These are phyloP conservation scores for Ophiostoma ulmi DNA, from an alignment of 2,329 filamentous ascomycete genomes.

Conservation along the genomic window DNA sequence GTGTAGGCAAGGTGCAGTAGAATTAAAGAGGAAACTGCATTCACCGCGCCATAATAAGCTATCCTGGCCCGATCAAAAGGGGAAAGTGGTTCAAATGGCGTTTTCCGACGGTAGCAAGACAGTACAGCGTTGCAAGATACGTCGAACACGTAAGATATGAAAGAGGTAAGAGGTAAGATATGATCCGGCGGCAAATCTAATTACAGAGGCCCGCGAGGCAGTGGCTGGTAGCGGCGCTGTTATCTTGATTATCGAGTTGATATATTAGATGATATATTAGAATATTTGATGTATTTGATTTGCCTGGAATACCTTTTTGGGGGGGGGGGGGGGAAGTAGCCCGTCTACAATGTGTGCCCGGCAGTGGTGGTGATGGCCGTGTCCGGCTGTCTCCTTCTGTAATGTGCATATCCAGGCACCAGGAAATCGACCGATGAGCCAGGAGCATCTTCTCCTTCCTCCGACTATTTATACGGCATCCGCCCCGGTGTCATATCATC, in stretches of 20 bases:
- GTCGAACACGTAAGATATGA: no score
- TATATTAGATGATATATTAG: background rate
- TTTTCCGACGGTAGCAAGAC: constrained; percentile 23
- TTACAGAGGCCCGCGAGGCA: background rate
- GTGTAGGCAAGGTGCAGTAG: background rate
- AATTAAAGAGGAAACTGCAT: background rate
- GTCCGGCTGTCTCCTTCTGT: background rate
- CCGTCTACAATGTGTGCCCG: background rate
- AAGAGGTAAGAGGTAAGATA: no score
- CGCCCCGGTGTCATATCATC: background rate
- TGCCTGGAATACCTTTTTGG: background rate
- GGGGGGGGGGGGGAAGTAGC: background rate
- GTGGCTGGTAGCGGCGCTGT: background rate
- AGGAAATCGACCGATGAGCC: background rate
- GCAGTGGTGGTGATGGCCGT: background rate
- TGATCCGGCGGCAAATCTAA: background rate
- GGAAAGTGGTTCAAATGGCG: constrained; percentile 23
- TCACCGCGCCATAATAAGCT: constrained; percentile 20
- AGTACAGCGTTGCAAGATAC: background rate
- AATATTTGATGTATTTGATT: background rate
- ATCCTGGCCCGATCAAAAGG: constrained; percentile 22
- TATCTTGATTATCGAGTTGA: background rate
- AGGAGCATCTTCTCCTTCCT: background rate
- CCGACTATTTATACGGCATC: constrained; percentile 8
- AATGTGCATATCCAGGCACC: background rate